phyloP scores from a whole-genome alignment of 139 green algal genomes.

The Dunaliella primolecta region DNA sequence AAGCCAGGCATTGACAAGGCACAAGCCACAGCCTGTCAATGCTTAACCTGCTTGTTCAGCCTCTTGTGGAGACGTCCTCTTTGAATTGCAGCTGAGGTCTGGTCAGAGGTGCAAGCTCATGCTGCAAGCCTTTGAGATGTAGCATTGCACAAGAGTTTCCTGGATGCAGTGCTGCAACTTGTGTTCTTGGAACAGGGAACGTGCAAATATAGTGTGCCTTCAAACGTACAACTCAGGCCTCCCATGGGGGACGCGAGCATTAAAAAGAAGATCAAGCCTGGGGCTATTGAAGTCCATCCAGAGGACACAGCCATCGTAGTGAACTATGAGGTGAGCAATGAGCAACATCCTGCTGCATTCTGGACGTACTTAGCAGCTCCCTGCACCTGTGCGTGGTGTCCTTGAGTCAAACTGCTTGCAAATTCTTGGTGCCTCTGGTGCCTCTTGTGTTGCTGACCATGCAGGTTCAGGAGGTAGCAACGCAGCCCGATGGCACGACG shows the following conservation, averaged over 20 bases:
- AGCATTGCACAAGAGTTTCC: too few species aligned
- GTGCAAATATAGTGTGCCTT: neutral
- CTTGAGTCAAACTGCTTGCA: too few species aligned
- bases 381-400: too few species aligned
- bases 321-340: conserved; percentile 49
- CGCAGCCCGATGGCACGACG: conserved; percentile 30
- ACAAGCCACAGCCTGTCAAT: too few species aligned
- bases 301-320: conserved; percentile 52
- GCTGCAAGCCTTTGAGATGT: too few species aligned
- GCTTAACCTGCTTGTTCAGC: too few species aligned
- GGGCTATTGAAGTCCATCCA: conserved; percentile 41
- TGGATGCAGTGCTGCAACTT: neutral
- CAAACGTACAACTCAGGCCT: neutral
- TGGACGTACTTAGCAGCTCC: too few species aligned
- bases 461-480: conserved; percentile 39
- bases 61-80: too few species aligned
- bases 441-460: neutral
- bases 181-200: neutral
- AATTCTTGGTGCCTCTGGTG: too few species aligned
- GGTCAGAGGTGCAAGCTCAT: neutral
- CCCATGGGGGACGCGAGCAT: conserved; percentile 9
- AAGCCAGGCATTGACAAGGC: neutral
- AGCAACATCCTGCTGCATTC: too few species aligned
- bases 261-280: conserved; percentile 54
- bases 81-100: neutral